Evolutionary conservation across 768 basidiomycete species (phyloP).

Genomic region (Trametes gibbosa): DNA sequence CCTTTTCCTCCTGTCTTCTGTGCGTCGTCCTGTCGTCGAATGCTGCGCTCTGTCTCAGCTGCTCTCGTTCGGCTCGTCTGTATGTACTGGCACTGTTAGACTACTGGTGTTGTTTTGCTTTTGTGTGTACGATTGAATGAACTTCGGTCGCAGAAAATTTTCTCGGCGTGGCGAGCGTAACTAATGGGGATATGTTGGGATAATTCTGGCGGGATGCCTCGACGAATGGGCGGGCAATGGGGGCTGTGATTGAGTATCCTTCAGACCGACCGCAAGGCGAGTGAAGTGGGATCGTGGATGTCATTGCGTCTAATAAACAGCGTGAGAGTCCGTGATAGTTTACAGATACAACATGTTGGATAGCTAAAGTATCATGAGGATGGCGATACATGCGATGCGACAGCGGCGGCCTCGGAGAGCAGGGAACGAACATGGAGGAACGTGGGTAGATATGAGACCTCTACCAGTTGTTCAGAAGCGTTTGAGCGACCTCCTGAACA

Average conservation of each 20-base stretch:
- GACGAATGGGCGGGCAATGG: not conserved
- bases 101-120: slow-evolving; percentile 20
- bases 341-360: slow-evolving; percentile 17
- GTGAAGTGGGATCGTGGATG: too few species aligned
- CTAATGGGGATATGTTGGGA: too few species aligned
- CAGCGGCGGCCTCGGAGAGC: not conserved
- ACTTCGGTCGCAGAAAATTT: not conserved
- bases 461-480: slow-evolving; percentile 38
- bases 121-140: slow-evolving; percentile 13
- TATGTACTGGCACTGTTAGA: slow-evolving; percentile 24
- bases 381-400: slow-evolving; percentile 2
- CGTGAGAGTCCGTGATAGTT: not conserved
- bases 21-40: slow-evolving; percentile 16
- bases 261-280: too few species aligned
- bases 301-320: not conserved
- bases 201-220: not conserved
- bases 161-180: too few species aligned
- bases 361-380: not conserved
- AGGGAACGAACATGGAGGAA: too few species aligned
- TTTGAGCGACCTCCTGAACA: slow-evolving; percentile 39
- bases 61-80: slow-evolving; percentile 14
- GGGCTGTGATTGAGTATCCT: too few species aligned
- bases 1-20: not conserved
- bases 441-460: not conserved
- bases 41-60: slow-evolving; percentile 16